Base-by-base conservation (phyloP, 2,329 filamentous ascomycete genomes). In the Aspergillus quadrilineatus region DNA sequence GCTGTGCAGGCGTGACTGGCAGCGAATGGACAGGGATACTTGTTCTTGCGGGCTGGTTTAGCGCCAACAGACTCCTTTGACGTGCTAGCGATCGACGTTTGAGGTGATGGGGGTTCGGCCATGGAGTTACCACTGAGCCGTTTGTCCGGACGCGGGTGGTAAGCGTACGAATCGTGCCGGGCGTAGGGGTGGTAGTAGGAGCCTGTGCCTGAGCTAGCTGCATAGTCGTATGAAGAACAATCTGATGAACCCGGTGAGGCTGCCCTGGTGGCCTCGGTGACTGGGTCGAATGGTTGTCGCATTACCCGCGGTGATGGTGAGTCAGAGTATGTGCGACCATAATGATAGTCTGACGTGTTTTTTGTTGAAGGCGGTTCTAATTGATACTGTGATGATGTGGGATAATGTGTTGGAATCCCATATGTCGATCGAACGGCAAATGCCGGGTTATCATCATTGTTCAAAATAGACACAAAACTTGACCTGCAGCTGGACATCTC, bases 21-120 rank as follows among this genome's bases (percentile, higher is more conserved):
- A 2, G 84, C 82, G 67, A 86, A 83, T 0, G 85, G 85, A 62
- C 85, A 87, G 2, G 85, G 84, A 63, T 87, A 87, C 72, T 84
- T 85, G 71, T 86, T 87, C 75, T 87, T 87, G 53, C 75, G 74
- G 4, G 62, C 65, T n/a, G 65, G 65, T 17, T 64, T 67, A 14
- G 65, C 52, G 14, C 63, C 55, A 12, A 59, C 50, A 17, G 58
- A 53, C 32, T 72, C 70, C 26, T 63, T 63, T 6, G 65, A 55
- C 12, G 56, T 60, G 46, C 59, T 65, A 36, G 60, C 59, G 34
- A 67, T 59, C 26, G 66, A 63, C 6, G 64, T 57, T 47, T 63
- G 62, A 39, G 70, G 69, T 4, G 69, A 70, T 4, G 69, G 61
- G 15, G 64, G 64, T 12, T 72, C 65, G 2, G 54, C 55, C 17